Conservation (phyloP, 441 rosid species). For the Geranium incanum region DNA sequence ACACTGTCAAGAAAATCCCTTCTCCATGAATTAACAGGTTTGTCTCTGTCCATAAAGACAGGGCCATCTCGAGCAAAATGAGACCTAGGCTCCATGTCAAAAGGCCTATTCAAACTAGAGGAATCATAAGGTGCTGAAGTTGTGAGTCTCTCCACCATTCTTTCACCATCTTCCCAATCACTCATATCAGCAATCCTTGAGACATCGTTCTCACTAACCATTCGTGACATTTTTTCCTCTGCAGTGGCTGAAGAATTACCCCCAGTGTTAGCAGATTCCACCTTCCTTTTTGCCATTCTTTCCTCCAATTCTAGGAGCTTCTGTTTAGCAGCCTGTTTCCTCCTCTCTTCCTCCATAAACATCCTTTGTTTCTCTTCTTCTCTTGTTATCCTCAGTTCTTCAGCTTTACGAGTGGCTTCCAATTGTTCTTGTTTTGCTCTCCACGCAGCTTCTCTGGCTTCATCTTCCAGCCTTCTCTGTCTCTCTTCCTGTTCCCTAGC, state of each 20-base stretch:
- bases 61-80: constrained; percentile 52
- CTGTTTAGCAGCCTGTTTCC: constrained; percentile 89
- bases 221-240: constrained; percentile 41
- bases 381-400: constrained; percentile 73
- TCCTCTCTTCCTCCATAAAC: constrained; percentile 85
- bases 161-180: constrained; percentile 87
- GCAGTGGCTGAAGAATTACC: constrained; percentile 37
- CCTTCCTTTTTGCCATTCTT: constrained; percentile 75
- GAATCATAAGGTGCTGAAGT: constrained; percentile 66
- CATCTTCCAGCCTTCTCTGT: constrained; percentile 69
- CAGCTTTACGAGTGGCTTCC: constrained; percentile 65
- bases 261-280: constrained; percentile 44
- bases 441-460: constrained; percentile 78
- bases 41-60: constrained; percentile 47
- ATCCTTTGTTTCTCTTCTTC: constrained; percentile 83
- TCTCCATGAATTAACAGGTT: constrained; percentile 55
- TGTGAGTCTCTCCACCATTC: constrained; percentile 84
- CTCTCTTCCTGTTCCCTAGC: constrained; percentile 73
- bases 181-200: constrained; percentile 39
- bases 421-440: constrained; percentile 78
- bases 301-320: constrained; percentile 93
- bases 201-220: constrained; percentile 42
- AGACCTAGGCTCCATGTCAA: constrained; percentile 40
- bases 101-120: constrained; percentile 45
- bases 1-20: constrained; percentile 62